Conservation (phyloP, 345 rosid species). For the Melaleuca quinquenervia region DNA sequence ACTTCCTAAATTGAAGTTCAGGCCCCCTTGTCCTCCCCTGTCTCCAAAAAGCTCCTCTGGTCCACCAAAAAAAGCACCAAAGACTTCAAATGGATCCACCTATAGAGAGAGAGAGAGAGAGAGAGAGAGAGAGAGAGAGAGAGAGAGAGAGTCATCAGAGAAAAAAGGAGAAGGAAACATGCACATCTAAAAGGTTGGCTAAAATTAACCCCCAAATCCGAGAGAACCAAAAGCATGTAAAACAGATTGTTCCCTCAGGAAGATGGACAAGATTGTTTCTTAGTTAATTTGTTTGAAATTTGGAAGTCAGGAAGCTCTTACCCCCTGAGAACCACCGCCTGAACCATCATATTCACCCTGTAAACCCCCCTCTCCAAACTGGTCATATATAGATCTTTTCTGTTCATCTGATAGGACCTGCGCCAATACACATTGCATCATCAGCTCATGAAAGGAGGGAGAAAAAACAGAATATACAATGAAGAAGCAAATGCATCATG, state of each 20-base stretch:
- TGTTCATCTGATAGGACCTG: slow-evolving; percentile 94
- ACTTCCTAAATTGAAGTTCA: slow-evolving; percentile 46
- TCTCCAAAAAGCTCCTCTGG: slow-evolving; percentile 62
- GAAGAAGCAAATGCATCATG: background rate
- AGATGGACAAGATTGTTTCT: background rate
- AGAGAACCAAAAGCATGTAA: background rate
- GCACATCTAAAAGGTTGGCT: background rate
- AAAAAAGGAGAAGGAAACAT: background rate
- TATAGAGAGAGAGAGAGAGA: slow-evolving; percentile 4
- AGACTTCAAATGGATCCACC: slow-evolving; percentile 89
- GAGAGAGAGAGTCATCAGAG: background rate
- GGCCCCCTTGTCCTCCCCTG: slow-evolving; percentile 39
- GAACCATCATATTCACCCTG: slow-evolving; percentile 50
- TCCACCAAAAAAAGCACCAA: slow-evolving; percentile 72
- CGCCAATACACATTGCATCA: slow-evolving; percentile 14
- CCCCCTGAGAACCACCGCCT: slow-evolving; percentile 37
- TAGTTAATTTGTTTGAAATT: background rate
- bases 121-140: background rate
- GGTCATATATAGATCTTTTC: slow-evolving; percentile 85
- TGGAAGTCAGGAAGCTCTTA: slow-evolving; percentile 11
- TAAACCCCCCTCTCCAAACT: slow-evolving; percentile 70
- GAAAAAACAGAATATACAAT: background rate
- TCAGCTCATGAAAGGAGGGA: background rate
- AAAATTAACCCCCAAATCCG: background rate
- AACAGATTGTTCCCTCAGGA: background rate